Percentiles rank a stretch among this genome's conserved stretches.
phyloP scores from a whole-genome alignment of 192 early-diverging fungal species.

The Helicostylum pulchrum region DNA sequence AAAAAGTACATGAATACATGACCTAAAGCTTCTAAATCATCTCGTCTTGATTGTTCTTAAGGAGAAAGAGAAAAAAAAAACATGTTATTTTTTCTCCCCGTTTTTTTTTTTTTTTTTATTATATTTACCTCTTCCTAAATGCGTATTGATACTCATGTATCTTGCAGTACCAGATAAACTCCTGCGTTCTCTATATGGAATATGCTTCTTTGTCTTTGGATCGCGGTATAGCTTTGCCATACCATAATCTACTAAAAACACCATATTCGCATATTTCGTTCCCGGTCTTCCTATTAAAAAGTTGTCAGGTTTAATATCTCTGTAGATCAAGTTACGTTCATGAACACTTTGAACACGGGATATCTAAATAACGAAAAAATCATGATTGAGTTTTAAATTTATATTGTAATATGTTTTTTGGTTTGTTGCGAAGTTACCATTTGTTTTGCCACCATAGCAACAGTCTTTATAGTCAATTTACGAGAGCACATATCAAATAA shows the following conservation, averaged over 20 bases:
- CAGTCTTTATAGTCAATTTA: conserved; percentile 40
- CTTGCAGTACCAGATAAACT: conserved; percentile 71
- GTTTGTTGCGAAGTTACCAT: conserved; percentile 44
- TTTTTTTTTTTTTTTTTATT: not conserved
- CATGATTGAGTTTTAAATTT: not conserved
- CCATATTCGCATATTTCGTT: conserved; percentile 51
- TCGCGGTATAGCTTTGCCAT: conserved; percentile 77
- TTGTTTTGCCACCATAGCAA: conserved; percentile 45
- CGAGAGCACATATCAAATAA: conserved; percentile 39
- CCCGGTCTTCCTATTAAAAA: conserved; percentile 84
- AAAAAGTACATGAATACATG: conserved; percentile 86
- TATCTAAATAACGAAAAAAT: conserved; percentile 35
- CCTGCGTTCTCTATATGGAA: conserved; percentile 62
- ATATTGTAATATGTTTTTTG: not conserved
- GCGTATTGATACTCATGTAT: conserved; percentile 83
- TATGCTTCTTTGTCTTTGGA: conserved; percentile 70
- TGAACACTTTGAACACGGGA: conserved; percentile 87
- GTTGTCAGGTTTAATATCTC: conserved; percentile 99
- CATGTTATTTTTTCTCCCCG: not conserved
- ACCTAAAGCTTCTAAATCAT: conserved; percentile 82
- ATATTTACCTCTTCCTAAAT: conserved; percentile 67
- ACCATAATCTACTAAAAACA: conserved; percentile 74
- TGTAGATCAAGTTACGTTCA: conserved; percentile 91
- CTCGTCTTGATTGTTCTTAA: conserved; percentile 77
- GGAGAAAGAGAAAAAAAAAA: not conserved